phyloP scores from a whole-genome alignment of 164 flowering plant species.

The Kalanchoe fedtschenkoi region DNA sequence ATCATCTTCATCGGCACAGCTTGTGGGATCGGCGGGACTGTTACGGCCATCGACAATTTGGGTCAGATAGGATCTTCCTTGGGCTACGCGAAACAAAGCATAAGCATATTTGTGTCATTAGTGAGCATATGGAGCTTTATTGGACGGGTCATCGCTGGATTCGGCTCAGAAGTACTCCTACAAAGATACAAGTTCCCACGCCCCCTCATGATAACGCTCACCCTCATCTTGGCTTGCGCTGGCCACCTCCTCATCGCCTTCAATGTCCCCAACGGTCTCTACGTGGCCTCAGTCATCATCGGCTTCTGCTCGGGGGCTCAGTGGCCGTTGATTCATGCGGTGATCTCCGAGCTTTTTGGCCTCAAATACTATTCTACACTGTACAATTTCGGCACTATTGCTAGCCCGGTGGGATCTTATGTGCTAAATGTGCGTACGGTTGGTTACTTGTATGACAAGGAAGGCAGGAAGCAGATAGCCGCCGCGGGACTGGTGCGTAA shows the following conservation, averaged over 20 bases:
- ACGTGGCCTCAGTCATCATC: constrained; percentile 30
- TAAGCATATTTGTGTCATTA: constrained; percentile 36
- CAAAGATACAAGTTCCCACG: constrained; percentile 33
- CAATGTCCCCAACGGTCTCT: constrained; percentile 25
- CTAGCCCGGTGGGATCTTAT: constrained; percentile 40
- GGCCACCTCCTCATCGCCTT: constrained; percentile 44
- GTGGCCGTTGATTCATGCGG: constrained; percentile 38
- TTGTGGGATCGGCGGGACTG: constrained; percentile 28
- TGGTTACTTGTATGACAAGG: constrained; percentile 32
- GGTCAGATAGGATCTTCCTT: constrained; percentile 35
- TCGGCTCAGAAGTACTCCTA: constrained; percentile 30
- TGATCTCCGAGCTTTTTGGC: constrained; percentile 39
- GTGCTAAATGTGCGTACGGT: constrained; percentile 30
- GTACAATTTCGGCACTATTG: constrained; percentile 29
- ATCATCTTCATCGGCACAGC: constrained; percentile 19
- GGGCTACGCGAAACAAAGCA: constrained; percentile 28
- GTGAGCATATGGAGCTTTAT: constrained; percentile 49
- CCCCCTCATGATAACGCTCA: constrained; percentile 30
- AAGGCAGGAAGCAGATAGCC: constrained; percentile 26
- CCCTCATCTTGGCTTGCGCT: constrained; percentile 25
- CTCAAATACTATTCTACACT: constrained; percentile 40
- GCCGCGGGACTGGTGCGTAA: constrained; percentile 14
- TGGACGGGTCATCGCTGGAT: constrained; percentile 31
- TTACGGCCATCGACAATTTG: constrained; percentile 30
- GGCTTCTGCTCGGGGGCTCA: constrained; percentile 51